Evolutionary conservation across 2,329 filamentous ascomycete genomes (phyloP), one percentile per base, ranked within the genome.

Genomic region (Penicillium concentricum): DNA sequence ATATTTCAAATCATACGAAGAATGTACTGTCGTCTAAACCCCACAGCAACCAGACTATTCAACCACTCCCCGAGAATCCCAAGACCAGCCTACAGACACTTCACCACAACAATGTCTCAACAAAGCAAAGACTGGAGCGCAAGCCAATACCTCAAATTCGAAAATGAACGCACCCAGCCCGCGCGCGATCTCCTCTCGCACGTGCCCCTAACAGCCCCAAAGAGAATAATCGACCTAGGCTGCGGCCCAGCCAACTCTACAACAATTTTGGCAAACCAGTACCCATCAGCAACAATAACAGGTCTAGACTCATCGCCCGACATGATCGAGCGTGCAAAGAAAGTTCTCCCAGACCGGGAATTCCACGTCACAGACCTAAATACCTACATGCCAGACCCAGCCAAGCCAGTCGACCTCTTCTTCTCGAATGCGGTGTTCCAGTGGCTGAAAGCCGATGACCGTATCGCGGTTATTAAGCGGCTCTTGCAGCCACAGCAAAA

Each of bases 171-270:
- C 56, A 85, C 82, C 0, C 78, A 79, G 3, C 76, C 83, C 7
- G 77, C 80, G 0, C 73, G 76, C 41, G 84, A 87, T 59, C 78
- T 86, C 1, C 69, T 86, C 9, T 60, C 78, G 6, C 80, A 78
- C 32, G 67, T 84, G 2, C 72, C 74, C 0, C 71, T 80, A 1
- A 61, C 72, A 15, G 53, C 65, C 0, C 72, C 81, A n/a, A 64
- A 72, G 10, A 71, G 67, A 28, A 78, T 86, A 61, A 73, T 84
- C 62, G 84, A 87, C 57, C 73, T 87, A 1, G 84, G 84, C 61
- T 87, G 84, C 67, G 84, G 84, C 0, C 84, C 84, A 0, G 84
- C 81, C 5, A 86, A 85, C 71, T 84, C 81, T 2, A 86, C 84
- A 0, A 68, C 72, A 1, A 77, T 80, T 1, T 75, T 87, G 2